Evolutionary conservation across 176 grass and related monocot species (phyloP), one percentile per base, ranked within the genome.

Genomic region (Aegilops speltoides): DNA sequence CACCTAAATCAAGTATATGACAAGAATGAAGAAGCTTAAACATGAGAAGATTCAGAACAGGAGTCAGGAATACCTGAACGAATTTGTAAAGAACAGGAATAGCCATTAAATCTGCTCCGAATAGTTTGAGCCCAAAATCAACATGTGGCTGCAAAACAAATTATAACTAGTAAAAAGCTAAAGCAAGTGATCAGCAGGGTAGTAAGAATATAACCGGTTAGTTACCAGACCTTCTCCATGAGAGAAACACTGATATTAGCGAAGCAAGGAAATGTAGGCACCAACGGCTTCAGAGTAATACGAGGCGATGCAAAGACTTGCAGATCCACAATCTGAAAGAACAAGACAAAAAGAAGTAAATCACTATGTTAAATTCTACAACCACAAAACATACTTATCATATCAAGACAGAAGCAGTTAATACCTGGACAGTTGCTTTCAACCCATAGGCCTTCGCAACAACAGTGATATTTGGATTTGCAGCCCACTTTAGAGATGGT

Each of bases 21-120:
- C 6, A 91, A 64, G 81, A 70, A 84, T 25, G 19, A 80, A 73
- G 26, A 74, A 78, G 13, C 32, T 56, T 78, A 82, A 64, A 56
- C 38, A 86, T 71, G 50, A 83, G 17, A 86, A 80, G 8, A 62
- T 68, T 68, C 28, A 38, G 22, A 81, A 9, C 56, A 85, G 5
- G 68, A 80, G 3, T 48, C 70, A 4, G 22, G 38, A 77, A 70
- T 88, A 96, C 94, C 94, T 96, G 94, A 86, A 86, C 94, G 84
- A 96, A 93, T 88, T 83, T 93, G 91, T 96, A 96, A 82, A 99
- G 92, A 83, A 92, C 89, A 91, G 97, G 97, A 90, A 99, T 96
- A 33, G 97, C 94, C 97, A 99, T 99, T 84, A 99, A 57, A 88
- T 99, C 97, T 70, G 88, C 97, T 79, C 94, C 92, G 1, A 96